These are phyloP conservation scores for Ascomycota sp. DNA, from an alignment of 2,329 filamentous ascomycete genomes.

Conservation along the genomic window DNA sequence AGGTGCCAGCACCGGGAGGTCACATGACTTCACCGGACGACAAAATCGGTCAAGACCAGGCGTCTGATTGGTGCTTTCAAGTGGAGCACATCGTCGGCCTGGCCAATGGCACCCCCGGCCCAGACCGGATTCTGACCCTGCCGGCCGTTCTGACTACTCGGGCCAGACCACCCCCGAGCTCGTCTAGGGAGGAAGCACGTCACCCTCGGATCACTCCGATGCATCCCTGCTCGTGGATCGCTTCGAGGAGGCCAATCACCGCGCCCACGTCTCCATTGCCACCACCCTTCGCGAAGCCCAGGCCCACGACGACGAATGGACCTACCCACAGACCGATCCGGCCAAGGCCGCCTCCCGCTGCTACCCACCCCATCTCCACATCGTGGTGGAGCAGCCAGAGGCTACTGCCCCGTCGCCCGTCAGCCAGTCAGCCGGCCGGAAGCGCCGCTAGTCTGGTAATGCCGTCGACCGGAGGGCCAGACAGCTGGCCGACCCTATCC, in stretches of 20 bases:
- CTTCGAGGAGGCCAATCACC: slow-evolving; percentile 10
- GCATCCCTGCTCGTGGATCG: slow-evolving; percentile 13
- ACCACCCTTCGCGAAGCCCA: slow-evolving; percentile 15
- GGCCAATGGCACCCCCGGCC: slow-evolving; percentile 11
- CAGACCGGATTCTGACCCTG: slow-evolving; percentile 11
- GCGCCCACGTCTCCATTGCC: slow-evolving; percentile 9
- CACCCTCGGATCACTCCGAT: slow-evolving; percentile 19
- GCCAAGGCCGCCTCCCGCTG: slow-evolving; percentile 11
- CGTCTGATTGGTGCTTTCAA: slow-evolving; percentile 9
- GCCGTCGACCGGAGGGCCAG: slow-evolving; percentile 15
- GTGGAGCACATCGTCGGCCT: slow-evolving; percentile 3
- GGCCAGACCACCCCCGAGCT: slow-evolving; percentile 18
- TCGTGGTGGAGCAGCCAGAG: slow-evolving; percentile 9
- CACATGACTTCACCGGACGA: too few relatives aligned
- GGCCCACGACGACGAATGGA: slow-evolving; percentile 20
- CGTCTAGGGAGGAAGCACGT: slow-evolving; percentile 16
- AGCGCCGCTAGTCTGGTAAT: slow-evolving; percentile 15
- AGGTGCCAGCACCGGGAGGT: too few relatives aligned
- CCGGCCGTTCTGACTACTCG: slow-evolving; percentile 15
- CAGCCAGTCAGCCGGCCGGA: slow-evolving; percentile 11
- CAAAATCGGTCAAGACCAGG: slow-evolving; percentile 12
- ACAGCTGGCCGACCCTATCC: slow-evolving; percentile 17
- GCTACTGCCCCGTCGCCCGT: too few relatives aligned
- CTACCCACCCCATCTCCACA: slow-evolving; percentile 13
- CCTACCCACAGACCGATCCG: slow-evolving; percentile 15